Conservation (phyloP, 306 rosid species). For the Castanopsis chinensis region DNA sequence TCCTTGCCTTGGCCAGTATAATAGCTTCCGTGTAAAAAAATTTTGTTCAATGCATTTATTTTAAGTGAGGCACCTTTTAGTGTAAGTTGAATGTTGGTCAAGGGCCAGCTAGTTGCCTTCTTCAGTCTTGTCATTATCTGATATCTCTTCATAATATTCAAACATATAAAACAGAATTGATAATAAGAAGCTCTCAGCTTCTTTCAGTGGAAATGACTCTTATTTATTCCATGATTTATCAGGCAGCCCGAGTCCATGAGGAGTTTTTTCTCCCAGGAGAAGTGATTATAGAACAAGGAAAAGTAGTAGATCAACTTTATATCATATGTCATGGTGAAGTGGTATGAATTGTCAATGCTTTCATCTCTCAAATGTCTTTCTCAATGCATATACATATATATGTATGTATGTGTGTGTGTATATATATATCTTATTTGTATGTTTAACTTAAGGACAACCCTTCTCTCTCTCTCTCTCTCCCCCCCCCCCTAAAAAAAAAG, state of each 20-base stretch:
- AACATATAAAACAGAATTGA: not conserved
- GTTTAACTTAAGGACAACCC: too few species aligned
- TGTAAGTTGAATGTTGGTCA: too few species aligned
- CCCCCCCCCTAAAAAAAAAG: too few species aligned
- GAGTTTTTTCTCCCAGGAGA: conserved; percentile 69
- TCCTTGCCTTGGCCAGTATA: too few species aligned
- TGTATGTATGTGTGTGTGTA: too few species aligned
- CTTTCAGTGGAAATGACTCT: conserved; percentile 3
- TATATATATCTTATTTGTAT: too few species aligned
- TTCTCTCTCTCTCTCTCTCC: too few species aligned
- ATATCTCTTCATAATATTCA: not conserved
- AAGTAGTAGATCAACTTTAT: conserved; percentile 52
- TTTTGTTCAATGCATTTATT: too few species aligned
- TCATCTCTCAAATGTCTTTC: not conserved
- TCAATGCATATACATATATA: not conserved
- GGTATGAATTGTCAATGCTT: conserved; percentile 34
- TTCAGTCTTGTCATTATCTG: not conserved
- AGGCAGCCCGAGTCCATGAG: conserved; percentile 55
- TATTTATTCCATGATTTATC: conserved; percentile 17
- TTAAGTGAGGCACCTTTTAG: too few species aligned
- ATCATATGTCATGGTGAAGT: conserved; percentile 56
- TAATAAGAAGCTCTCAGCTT: conserved; percentile 1
- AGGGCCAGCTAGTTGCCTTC: too few species aligned
- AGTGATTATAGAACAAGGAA: conserved; percentile 56
- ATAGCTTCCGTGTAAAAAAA: too few species aligned